These are phyloP conservation scores for Apiospora saccharicola DNA, from an alignment of 2,329 filamentous ascomycete genomes.

Conservation along the genomic window DNA sequence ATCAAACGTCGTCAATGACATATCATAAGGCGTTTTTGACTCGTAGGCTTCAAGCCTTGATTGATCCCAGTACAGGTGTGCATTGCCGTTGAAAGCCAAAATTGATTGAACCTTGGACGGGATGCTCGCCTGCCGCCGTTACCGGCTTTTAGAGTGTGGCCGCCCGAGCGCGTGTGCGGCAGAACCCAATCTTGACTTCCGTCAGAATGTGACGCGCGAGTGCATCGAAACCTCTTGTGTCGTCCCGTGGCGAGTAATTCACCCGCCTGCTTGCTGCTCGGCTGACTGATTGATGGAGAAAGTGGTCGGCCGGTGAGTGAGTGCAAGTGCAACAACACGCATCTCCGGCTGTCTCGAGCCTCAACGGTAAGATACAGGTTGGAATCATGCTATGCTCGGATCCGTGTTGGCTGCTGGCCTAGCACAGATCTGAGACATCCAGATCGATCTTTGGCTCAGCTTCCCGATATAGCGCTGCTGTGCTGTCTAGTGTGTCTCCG, in stretches of 20 bases:
- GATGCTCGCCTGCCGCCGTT: background rate
- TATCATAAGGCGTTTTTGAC: conserved; percentile 3
- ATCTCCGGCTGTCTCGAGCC: background rate
- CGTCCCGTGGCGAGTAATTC: background rate
- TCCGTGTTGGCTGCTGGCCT: background rate
- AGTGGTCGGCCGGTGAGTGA: background rate
- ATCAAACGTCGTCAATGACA: background rate
- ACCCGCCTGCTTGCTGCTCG: too few relatives aligned
- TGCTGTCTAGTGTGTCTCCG: background rate
- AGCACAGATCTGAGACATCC: conserved; percentile 20
- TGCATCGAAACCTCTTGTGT: background rate
- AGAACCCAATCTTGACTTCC: background rate
- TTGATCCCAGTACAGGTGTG: background rate
- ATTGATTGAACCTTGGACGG: background rate
- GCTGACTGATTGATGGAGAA: too few relatives aligned
- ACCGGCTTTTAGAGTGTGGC: background rate
- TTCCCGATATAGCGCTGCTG: conserved; percentile 15
- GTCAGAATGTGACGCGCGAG: background rate
- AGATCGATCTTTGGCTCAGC: conserved; percentile 18
- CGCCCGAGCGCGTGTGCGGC: background rate
- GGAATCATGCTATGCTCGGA: background rate
- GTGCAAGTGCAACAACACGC: background rate
- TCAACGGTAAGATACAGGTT: background rate
- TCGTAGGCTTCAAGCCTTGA: conserved; percentile 12
- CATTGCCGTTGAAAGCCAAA: conserved; percentile 12